Percentiles rank a stretch among this genome's conserved stretches.
Evolutionary conservation across 164 flowering plant genomes (phyloP).

Genomic region (Vitis amurensis): DNA sequence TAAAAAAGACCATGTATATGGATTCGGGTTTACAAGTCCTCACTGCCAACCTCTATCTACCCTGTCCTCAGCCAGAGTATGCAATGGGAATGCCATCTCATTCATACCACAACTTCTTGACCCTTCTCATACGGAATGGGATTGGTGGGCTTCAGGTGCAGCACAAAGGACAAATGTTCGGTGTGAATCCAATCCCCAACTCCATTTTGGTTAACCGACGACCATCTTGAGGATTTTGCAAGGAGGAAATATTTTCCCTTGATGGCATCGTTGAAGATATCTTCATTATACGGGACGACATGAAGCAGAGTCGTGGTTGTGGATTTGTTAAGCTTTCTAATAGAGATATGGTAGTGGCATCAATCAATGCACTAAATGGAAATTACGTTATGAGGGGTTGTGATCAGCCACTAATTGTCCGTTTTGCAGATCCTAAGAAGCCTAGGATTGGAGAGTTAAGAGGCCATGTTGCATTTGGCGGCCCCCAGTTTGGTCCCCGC

Average conservation of each 20-base stretch:
- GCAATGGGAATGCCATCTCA: slow-evolving; percentile 69
- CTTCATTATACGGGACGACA: no score
- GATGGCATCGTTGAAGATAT: no score
- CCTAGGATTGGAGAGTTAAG: slow-evolving; percentile 47
- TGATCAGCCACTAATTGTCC: slow-evolving; percentile 62
- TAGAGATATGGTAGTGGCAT: slow-evolving; percentile 88
- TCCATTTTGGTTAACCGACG: slow-evolving; percentile 59
- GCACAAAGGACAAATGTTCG: slow-evolving; percentile 62
- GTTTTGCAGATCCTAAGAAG: slow-evolving; percentile 67
- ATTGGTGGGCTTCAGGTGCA: slow-evolving; percentile 61
- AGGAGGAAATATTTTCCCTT: no score
- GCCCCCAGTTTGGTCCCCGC: slow-evolving; percentile 12
- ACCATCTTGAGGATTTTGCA: slow-evolving; percentile 44
- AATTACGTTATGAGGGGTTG: slow-evolving; percentile 74
- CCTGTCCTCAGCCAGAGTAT: slow-evolving; percentile 62
- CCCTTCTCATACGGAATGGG: slow-evolving; percentile 53
- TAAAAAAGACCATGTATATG: slow-evolving; percentile 31
- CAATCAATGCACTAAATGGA: slow-evolving; percentile 81
- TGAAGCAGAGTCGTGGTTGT: slow-evolving; percentile 33
- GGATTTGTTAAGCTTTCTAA: slow-evolving; percentile 71
- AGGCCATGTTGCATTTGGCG: slow-evolving; percentile 12
- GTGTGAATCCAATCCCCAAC: slow-evolving; percentile 45
- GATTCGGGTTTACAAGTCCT: slow-evolving; percentile 38
- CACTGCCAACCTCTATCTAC: slow-evolving; percentile 54
- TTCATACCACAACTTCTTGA: slow-evolving; percentile 64